Conservation (phyloP, 2,329 filamentous ascomycete species). For the Podosphaera xanthii region DNA sequence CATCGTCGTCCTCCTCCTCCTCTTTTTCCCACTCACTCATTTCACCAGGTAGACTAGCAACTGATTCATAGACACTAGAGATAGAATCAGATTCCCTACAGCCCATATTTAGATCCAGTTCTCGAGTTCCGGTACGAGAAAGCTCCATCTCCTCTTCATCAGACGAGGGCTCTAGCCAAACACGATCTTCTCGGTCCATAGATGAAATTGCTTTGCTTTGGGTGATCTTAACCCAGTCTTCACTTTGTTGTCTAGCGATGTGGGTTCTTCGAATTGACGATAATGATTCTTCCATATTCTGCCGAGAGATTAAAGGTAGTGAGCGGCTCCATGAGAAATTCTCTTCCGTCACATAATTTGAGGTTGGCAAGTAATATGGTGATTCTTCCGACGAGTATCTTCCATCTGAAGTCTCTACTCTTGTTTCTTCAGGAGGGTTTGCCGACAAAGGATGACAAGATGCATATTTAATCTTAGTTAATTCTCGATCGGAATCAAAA, state of each 20-base stretch:
- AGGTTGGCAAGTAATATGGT: not conserved
- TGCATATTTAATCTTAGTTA: not conserved
- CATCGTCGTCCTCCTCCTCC: not conserved
- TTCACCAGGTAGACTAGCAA: not conserved
- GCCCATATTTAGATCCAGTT: not conserved
- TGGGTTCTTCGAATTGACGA: not conserved
- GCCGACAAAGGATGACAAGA: not conserved
- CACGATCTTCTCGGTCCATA: conserved; percentile 10
- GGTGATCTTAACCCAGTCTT: conserved; percentile 15
- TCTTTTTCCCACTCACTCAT: not conserved
- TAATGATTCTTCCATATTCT: not conserved
- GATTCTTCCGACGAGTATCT: not conserved
- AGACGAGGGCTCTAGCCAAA: conserved; percentile 16
- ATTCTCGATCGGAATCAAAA: conserved; percentile 26
- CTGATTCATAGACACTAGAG: not conserved
- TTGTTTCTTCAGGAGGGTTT: not conserved
- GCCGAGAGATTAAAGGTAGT: not conserved
- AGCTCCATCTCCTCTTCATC: conserved; percentile 13
- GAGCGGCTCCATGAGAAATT: not conserved
- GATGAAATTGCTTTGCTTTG: conserved; percentile 7
- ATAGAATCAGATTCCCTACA: not conserved
- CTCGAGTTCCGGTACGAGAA: conserved; percentile 14
- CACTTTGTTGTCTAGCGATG: conserved; percentile 6
- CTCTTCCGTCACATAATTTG: not conserved
- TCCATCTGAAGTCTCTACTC: not conserved